phyloP scores from a whole-genome alignment of 1,139 yeast species.

The Magnusiomyces clavatus region DNA sequence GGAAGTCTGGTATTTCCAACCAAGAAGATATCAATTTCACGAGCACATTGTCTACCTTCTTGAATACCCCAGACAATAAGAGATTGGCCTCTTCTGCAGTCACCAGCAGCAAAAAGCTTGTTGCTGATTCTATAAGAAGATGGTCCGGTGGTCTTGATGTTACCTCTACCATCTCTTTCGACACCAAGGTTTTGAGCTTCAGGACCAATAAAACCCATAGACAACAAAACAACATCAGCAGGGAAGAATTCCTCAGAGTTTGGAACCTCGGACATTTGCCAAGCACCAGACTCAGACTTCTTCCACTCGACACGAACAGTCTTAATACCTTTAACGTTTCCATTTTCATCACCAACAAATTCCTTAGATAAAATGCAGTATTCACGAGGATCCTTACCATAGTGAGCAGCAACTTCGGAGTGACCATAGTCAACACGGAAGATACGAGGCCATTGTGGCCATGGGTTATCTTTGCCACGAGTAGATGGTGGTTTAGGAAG shows the following conservation, averaged over 20 bases:
- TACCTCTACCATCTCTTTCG: constrained; percentile 77
- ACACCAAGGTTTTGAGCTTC: constrained; percentile 74
- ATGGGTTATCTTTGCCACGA: constrained; percentile 93
- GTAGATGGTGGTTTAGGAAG: constrained; percentile 84
- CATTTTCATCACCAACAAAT: constrained; percentile 89
- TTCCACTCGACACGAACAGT: constrained; percentile 98
- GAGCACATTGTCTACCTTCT: constrained; percentile 98
- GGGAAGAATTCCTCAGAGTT: constrained; percentile 91
- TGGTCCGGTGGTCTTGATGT: constrained; percentile 50
- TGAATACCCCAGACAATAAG: constrained; percentile 99
- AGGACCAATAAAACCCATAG: constrained; percentile 98
- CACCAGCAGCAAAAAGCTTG: constrained; percentile 92
- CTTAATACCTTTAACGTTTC: constrained; percentile 84
- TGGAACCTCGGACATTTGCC: constrained; percentile 99
- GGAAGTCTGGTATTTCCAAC: constrained; percentile 80
- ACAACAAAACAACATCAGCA: constrained; percentile 86
- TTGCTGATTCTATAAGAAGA: constrained; percentile 57
- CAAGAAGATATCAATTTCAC: constrained; percentile 77
- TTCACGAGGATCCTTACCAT: constrained; percentile 96
- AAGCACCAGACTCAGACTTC: constrained; percentile 88
- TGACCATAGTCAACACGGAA: constrained; percentile 98
- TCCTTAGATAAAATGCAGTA: constrained; percentile 92
- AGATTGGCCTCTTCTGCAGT: constrained; percentile 97
- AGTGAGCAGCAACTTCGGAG: constrained; percentile 87
- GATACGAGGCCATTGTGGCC: constrained; percentile 99